Evolutionary conservation across 1,284 basidiomycete species (phyloP), one percentile per base, ranked within the genome.

Genomic region (Tausonia pullulans): DNA sequence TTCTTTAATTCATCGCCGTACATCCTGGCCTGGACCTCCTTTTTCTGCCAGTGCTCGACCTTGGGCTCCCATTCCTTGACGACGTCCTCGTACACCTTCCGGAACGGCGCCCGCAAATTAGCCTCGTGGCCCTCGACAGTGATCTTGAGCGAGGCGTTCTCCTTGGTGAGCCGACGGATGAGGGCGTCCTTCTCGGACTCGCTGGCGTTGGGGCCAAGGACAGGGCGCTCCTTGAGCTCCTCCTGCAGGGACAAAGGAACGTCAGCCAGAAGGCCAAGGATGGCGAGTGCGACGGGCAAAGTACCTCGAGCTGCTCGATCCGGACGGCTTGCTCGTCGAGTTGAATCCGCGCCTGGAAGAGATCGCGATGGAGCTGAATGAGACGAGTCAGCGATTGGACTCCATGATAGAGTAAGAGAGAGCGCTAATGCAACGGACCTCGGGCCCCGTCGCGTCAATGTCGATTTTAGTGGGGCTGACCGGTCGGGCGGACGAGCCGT

Each of bases 391-490:
- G 54, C 43, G 6, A 9, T 14, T 40, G 48, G 44, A 58, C 11
- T 27, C 48, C 39, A 58, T 54, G 39, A 43, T 16, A 50, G 27
- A 54, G 27, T n/a, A 40, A 8, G 55, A 4, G n/a, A 14, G 45
- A 57, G 9, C 50, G 3, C 64, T 16, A 45, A 53, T 11, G 43
- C 4, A 0, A 70, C 79, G 61, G 53, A 87, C 87, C 78, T 90
- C 84, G 67, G 90, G 88, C 1, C 87, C 86, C 0, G 87, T 84
- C 81, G 88, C 83, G 72, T 90, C 87, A 69, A 90, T 91, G 75
- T 92, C 87, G 49, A 90, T 77, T 78, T 91, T 92, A 55, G 82
- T 81, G 0, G 90, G 90, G 73, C 87, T 90, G 8, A 79, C 79
- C 0, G 90, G 87, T 16, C 87, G 78, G 43, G 86, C 85, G 68